phyloP scores from a whole-genome alignment of 805 yeast genomes.

The Kuraishia floccosa region DNA sequence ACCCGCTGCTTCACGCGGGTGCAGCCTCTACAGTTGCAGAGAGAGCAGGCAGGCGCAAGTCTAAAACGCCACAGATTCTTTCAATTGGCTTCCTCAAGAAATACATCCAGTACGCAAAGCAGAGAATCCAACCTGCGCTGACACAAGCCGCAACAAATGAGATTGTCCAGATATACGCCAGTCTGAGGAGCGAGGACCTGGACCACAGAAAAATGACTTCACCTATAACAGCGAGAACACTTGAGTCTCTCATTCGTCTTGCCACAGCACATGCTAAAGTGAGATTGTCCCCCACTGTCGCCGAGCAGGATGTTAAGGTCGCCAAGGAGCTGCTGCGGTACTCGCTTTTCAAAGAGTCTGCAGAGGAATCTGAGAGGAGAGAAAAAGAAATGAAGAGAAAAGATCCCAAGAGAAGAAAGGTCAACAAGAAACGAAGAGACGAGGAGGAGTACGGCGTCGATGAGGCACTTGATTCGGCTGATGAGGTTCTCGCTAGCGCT shows the following conservation, averaged over 20 bases:
- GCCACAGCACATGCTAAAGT: constrained; percentile 96
- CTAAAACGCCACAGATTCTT: constrained; percentile 35
- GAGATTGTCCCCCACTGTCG: constrained; percentile 69
- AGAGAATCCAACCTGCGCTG: constrained; percentile 71
- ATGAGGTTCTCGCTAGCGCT: too few relatives aligned
- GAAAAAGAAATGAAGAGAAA: constrained; percentile 14
- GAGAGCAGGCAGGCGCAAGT: constrained; percentile 16
- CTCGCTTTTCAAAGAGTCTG: constrained; percentile 73
- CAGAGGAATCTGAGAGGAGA: constrained; percentile 15
- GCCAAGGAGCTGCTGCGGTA: constrained; percentile 81
- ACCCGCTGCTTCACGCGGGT: constrained; percentile 75
- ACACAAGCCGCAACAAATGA: constrained; percentile 68
- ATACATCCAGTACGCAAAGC: constrained; percentile 89
- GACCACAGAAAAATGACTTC: constrained; percentile 64
- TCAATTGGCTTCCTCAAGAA: constrained; percentile 82
- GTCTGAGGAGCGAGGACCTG: constrained; percentile 64
- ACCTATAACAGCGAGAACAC: constrained; percentile 96
- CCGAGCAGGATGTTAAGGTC: constrained; percentile 65
- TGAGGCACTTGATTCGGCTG: background rate
- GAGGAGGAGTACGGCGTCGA: constrained; percentile 9
- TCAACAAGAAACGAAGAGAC: constrained; percentile 10
- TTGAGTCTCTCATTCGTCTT: constrained; percentile 89
- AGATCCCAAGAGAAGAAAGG: constrained; percentile 18
- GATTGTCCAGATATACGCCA: constrained; percentile 72
- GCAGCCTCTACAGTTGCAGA: constrained; percentile 31